Evolutionary conservation across 2,329 filamentous ascomycete genomes (phyloP), one percentile per base, ranked within the genome.

Genomic region (Neofusicoccum sp.): DNA sequence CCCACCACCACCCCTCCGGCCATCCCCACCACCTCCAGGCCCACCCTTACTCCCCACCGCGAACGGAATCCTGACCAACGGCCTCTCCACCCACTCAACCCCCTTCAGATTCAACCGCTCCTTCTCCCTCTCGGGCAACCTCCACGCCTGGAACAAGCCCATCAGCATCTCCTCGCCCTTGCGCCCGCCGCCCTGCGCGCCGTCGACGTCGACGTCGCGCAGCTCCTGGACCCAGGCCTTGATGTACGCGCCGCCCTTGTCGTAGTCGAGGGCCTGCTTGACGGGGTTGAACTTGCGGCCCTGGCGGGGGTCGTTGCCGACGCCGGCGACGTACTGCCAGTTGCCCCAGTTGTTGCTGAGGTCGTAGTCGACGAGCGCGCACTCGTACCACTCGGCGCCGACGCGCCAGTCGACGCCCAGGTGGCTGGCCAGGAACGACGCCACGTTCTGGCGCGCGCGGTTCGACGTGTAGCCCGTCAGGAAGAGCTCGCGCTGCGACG

Each of bases 331-430:
- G 63, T 93, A 93, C 71, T 92, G 89, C 90, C 89, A 93, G 67
- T 91, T 92, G 8, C 86, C 86, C 89, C 89, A 93, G 66, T 93
- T 93, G 62, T 82, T 88, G 12, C 83, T 85, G 0, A 89, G 82
- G 66, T 93, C 90, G 70, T 93, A 91, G 70, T 95, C 90, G 31
- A 88, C 79, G 3, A 93, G 79, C 69, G 89, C 77, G 69, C 82
- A 84, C 70, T 93, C 90, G 69, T 93, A 93, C 88, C 89, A 93
- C 70, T 93, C 90, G 0, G 89, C 90, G 0, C 90, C 90, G 12
- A 90, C 81, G 0, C 89, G 84, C 90, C 90, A 95, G 72, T 93
- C 90, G 24, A 93, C 86, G 1, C 82, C 81, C 3, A 93, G 77
- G 63, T 91, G 88, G 65, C 90, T 91, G 0, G 88, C 75, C 1